Evolutionary conservation across 2,329 filamentous ascomycete genomes (phyloP).

Genomic region (Apiospora pterosperma): DNA sequence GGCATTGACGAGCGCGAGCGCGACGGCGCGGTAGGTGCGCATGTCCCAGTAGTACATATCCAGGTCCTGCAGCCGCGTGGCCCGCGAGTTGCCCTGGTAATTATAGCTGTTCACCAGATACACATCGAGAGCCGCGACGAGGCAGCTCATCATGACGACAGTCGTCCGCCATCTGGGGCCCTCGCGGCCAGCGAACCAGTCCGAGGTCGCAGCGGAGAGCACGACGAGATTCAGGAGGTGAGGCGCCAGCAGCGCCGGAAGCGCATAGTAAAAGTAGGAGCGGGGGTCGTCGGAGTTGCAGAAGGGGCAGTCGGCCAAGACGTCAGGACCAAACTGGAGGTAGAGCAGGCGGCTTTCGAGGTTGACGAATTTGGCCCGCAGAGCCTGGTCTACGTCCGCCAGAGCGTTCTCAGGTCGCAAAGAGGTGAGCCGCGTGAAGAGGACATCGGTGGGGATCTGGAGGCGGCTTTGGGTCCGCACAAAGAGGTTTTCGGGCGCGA

Average conservation of each 20-base stretch:
- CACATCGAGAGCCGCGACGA: slow-evolving; percentile 60
- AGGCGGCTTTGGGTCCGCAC: slow-evolving; percentile 72
- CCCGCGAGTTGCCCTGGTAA: slow-evolving; percentile 59
- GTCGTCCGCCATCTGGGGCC: slow-evolving; percentile 66
- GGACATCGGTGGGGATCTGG: slow-evolving; percentile 77
- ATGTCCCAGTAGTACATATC: slow-evolving; percentile 71
- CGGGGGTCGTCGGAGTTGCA: slow-evolving; percentile 68
- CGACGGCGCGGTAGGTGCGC: slow-evolving; percentile 58
- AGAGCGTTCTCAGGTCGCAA: slow-evolving; percentile 47
- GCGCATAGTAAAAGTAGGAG: slow-evolving; percentile 76
- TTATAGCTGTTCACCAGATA: slow-evolving; percentile 65
- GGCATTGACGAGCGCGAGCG: slow-evolving; percentile 63
- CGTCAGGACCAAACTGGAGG: slow-evolving; percentile 74
- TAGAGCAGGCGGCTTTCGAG: slow-evolving; percentile 76
- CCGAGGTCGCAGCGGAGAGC: slow-evolving; percentile 71
- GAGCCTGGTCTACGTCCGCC: slow-evolving; percentile 56
- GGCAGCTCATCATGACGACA: slow-evolving; percentile 61
- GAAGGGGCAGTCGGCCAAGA: slow-evolving; percentile 75
- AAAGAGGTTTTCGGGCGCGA: slow-evolving; percentile 82
- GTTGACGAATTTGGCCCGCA: slow-evolving; percentile 67
- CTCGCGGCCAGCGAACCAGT: slow-evolving; percentile 58
- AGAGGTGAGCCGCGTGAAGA: slow-evolving; percentile 71
- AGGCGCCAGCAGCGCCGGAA: slow-evolving; percentile 70
- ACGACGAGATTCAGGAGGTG: slow-evolving; percentile 75
- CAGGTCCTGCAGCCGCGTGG: slow-evolving; percentile 59